Conservation (phyloP, 1,139 yeast species). For the Eremothecium cymbalariae region DNA sequence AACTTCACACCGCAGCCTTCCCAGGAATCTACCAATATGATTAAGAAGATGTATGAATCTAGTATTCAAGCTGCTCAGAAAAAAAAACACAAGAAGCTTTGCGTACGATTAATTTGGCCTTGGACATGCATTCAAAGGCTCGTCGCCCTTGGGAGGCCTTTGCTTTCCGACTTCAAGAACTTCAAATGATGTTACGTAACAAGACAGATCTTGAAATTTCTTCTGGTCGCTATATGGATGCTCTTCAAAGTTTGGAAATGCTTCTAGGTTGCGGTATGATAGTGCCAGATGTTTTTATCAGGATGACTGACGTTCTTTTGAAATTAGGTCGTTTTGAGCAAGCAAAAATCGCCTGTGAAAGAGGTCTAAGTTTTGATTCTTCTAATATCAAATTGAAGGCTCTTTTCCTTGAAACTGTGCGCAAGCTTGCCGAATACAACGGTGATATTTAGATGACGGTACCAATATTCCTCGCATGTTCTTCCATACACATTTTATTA, state of each 20-base stretch:
- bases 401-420: constrained; percentile 21
- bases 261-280: constrained; percentile 54
- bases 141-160: constrained; percentile 85
- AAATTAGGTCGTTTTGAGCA: constrained; percentile 63
- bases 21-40: constrained; percentile 54
- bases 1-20: constrained; percentile 59
- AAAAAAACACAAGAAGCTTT: constrained; percentile 62
- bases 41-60: constrained; percentile 64
- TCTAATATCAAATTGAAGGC: constrained; percentile 41
- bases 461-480: too few species aligned
- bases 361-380: constrained; percentile 65
- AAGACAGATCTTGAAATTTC: constrained; percentile 78
- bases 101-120: constrained; percentile 64
- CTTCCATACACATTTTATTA: too few species aligned
- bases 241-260: constrained; percentile 75
- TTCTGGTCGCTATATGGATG: constrained; percentile 56
- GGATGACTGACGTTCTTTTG: constrained; percentile 70
- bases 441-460: constrained; percentile 21
- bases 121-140: constrained; percentile 64
- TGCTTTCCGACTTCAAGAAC: constrained; percentile 70
- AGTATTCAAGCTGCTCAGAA: constrained; percentile 60
- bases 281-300: constrained; percentile 69
- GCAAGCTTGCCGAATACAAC: constrained; percentile 26
- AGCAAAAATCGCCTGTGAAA: constrained; percentile 67
- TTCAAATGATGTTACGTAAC: constrained; percentile 62